Conservation (phyloP, 2,329 filamentous ascomycete species). For the Neofusicoccum ribis region DNA sequence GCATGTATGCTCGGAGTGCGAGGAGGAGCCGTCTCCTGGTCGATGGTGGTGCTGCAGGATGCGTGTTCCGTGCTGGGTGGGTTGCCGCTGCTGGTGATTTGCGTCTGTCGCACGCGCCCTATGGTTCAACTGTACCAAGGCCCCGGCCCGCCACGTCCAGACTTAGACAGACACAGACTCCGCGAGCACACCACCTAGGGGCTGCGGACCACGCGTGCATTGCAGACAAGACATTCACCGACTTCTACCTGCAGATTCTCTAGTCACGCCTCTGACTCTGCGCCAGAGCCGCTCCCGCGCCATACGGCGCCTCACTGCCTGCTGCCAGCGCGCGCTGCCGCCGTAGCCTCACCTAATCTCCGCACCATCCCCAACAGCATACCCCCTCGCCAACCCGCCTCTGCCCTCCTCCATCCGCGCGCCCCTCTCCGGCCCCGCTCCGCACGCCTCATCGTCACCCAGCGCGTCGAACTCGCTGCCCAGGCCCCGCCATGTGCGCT, state of each 20-base stretch:
- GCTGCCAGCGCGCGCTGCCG: neutral
- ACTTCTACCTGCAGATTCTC: slow-evolving; percentile 4
- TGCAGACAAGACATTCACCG: slow-evolving; percentile 5
- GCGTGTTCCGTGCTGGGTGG: slow-evolving; percentile 10
- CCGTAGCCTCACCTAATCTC: slow-evolving; percentile 22
- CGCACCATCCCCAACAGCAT: slow-evolving; percentile 66
- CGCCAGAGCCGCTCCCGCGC: neutral
- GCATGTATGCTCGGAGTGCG: slow-evolving; percentile 6
- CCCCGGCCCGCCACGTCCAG: slow-evolving; percentile 4
- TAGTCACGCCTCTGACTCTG: neutral
- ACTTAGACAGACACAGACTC: neutral
- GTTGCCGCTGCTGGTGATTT: neutral
- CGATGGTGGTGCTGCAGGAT: slow-evolving; percentile 8
- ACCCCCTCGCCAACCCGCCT: slow-evolving; percentile 85
- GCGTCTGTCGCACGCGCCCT: slow-evolving; percentile 8
- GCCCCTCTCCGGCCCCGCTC: slow-evolving; percentile 52
- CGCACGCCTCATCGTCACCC: slow-evolving; percentile 60
- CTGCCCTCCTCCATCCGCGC: slow-evolving; percentile 80
- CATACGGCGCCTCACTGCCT: neutral
- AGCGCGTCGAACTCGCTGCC: slow-evolving; percentile 76
- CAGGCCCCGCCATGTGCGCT: slow-evolving; percentile 87
- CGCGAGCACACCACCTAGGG: neutral
- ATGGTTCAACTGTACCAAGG: neutral
- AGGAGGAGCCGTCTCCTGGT: slow-evolving; percentile 1
- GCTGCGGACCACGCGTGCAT: neutral